These are phyloP conservation scores for Oryza glumipatula DNA, from an alignment of 176 grass and related monocot genomes.

Conservation along the genomic window DNA sequence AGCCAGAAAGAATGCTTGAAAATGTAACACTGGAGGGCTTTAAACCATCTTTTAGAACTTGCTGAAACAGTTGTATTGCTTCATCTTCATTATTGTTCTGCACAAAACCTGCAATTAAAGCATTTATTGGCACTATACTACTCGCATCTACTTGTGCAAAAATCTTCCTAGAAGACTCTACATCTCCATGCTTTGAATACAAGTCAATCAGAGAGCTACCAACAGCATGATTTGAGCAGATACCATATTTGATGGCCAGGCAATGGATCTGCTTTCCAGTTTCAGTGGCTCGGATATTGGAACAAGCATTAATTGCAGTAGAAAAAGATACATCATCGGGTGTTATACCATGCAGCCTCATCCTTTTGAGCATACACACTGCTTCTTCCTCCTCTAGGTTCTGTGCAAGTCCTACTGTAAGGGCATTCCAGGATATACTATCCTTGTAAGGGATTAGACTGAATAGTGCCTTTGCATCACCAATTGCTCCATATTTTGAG, in stretches of 20 bases:
- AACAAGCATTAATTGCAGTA: constrained; percentile 61
- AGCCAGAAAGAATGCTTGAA: constrained; percentile 68
- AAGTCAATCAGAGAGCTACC: constrained; percentile 69
- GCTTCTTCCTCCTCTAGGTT: constrained; percentile 56
- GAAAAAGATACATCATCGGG: constrained; percentile 69
- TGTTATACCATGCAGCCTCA: constrained; percentile 40
- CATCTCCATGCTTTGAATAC: constrained; percentile 66
- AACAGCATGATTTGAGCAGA: constrained; percentile 55
- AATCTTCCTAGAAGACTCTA: constrained; percentile 59
- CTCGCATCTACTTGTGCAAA: constrained; percentile 51
- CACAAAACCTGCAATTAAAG: constrained; percentile 62
- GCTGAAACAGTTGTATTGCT: constrained; percentile 52
- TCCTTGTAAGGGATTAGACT: constrained; percentile 58
- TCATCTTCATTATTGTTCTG: constrained; percentile 61
- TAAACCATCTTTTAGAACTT: constrained; percentile 54
- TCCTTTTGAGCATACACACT: constrained; percentile 52
- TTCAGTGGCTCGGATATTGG: constrained; percentile 55
- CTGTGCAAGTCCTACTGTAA: constrained; percentile 72
- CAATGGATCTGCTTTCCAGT: constrained; percentile 72
- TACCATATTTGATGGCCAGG: constrained; percentile 47
- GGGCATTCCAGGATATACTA: constrained; percentile 69
- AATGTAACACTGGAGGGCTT: constrained; percentile 58
- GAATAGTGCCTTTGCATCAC: constrained; percentile 54
- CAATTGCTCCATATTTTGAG: constrained; percentile 62
- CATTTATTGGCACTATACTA: constrained; percentile 64